These are phyloP conservation scores for Gynandropsis gynandra DNA, from an alignment of 345 rosid genomes.

Conservation along the genomic window DNA sequence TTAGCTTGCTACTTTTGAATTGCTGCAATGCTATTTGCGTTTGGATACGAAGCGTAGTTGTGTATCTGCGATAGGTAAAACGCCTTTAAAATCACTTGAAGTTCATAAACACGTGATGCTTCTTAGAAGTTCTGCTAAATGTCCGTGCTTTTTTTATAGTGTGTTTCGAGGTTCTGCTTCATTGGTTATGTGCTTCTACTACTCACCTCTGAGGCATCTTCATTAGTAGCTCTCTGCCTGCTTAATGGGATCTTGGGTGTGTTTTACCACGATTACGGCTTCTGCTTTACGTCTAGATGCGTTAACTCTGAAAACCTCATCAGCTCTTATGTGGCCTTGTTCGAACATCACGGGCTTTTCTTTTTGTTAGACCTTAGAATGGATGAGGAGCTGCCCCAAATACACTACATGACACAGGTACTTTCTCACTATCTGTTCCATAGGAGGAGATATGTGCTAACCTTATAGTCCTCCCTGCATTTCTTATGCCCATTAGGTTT, in stretches of 20 bases:
- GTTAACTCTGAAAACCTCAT: slow-evolving; percentile 44
- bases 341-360: slow-evolving; percentile 34
- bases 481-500: background rate
- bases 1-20: slow-evolving; percentile 50
- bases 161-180: slow-evolving; percentile 67
- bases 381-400: slow-evolving; percentile 53
- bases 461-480: too few relatives aligned
- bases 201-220: slow-evolving; percentile 19
- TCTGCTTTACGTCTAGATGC: slow-evolving; percentile 42
- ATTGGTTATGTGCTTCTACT: slow-evolving; percentile 25
- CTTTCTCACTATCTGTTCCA: slow-evolving; percentile 33
- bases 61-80: slow-evolving; percentile 29
- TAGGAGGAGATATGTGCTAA: slow-evolving; percentile 18
- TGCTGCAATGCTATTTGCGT: slow-evolving; percentile 36
- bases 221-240: slow-evolving; percentile 35
- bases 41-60: slow-evolving; percentile 32
- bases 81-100: slow-evolving; percentile 25
- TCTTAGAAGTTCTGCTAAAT: slow-evolving; percentile 65
- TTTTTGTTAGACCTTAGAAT: slow-evolving; percentile 44
- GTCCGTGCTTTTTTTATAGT: slow-evolving; percentile 38
- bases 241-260: slow-evolving; percentile 60
- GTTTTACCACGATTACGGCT: slow-evolving; percentile 38
- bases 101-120: slow-evolving; percentile 27
- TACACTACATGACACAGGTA: slow-evolving; percentile 54
- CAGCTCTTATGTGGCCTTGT: slow-evolving; percentile 42